Percentiles rank a stretch among this genome's conserved stretches.
phyloP scores from a whole-genome alignment of 169 alveolate species.

The Besnoitia besnoiti region DNA sequence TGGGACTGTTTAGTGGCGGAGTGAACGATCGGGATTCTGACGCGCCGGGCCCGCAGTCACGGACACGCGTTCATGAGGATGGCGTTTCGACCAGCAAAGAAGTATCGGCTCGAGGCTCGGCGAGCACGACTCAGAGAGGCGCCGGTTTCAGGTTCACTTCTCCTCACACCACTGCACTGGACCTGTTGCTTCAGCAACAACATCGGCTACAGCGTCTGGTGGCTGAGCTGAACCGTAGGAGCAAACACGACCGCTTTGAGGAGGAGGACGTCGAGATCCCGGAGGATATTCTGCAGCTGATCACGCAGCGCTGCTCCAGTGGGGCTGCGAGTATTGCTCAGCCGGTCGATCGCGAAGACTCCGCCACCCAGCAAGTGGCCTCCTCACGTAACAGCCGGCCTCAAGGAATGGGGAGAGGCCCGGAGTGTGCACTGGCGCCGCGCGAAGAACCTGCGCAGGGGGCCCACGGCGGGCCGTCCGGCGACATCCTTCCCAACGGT shows the following conservation, averaged over 20 bases:
- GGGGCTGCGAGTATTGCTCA: background rate
- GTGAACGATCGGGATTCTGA: background rate
- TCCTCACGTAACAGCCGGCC: background rate
- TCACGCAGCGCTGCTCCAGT: background rate
- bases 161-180: background rate
- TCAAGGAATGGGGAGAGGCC: background rate
- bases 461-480: background rate
- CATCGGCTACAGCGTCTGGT: background rate
- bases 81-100: background rate
- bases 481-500: background rate
- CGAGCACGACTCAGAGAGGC: background rate
- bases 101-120: background rate
- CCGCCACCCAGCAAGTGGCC: background rate
- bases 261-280: background rate
- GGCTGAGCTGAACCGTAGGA: background rate
- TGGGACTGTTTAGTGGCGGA: background rate
- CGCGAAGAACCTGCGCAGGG: background rate
- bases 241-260: background rate
- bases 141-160: background rate
- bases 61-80: background rate
- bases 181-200: background rate
- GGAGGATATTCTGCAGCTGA: slow-evolving; percentile 12
- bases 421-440: background rate
- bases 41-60: background rate
- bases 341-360: background rate